phyloP scores from a whole-genome alignment of 306 rosid genomes.

The Cicer yamashitae region DNA sequence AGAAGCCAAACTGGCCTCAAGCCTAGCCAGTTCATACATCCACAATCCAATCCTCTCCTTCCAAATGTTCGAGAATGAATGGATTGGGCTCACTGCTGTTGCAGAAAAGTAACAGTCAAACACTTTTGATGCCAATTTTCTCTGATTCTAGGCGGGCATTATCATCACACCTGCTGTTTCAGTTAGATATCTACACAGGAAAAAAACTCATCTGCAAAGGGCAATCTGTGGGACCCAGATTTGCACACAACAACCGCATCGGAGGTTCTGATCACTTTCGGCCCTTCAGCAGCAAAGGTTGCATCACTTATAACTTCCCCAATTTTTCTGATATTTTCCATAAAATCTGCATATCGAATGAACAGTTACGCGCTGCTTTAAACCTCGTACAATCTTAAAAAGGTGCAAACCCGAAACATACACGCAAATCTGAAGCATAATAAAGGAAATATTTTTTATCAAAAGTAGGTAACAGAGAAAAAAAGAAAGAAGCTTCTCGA shows the following conservation, averaged over 20 bases:
- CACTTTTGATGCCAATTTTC: constrained; percentile 57
- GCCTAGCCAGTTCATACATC: constrained; percentile 60
- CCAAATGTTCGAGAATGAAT: constrained; percentile 57
- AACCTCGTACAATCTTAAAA: neutral
- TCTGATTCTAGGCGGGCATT: constrained; percentile 59
- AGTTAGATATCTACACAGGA: constrained; percentile 96
- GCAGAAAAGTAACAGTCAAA: constrained; percentile 60
- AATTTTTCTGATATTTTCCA: constrained; percentile 34
- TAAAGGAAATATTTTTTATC: neutral
- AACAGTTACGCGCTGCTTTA: constrained; percentile 4
- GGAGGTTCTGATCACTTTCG: constrained; percentile 48
- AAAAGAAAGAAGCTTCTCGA: neutral
- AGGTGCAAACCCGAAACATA: neutral
- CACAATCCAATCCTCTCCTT: constrained; percentile 63
- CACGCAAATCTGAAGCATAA: neutral
- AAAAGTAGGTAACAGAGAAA: neutral
- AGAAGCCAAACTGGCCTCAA: constrained; percentile 64
- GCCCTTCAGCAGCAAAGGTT: constrained; percentile 40
- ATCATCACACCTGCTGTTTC: constrained; percentile 61
- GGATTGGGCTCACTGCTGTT: constrained; percentile 57
- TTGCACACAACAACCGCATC: constrained; percentile 50
- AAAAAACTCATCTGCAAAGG: constrained; percentile 63
- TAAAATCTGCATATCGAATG: constrained; percentile 46
- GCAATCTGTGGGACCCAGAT: constrained; percentile 53
- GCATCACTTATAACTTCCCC: constrained; percentile 38